Percentiles rank a stretch among this genome's conserved stretches.
These are phyloP conservation scores for Syzygium grande DNA, from an alignment of 345 rosid species.

Conservation along the genomic window DNA sequence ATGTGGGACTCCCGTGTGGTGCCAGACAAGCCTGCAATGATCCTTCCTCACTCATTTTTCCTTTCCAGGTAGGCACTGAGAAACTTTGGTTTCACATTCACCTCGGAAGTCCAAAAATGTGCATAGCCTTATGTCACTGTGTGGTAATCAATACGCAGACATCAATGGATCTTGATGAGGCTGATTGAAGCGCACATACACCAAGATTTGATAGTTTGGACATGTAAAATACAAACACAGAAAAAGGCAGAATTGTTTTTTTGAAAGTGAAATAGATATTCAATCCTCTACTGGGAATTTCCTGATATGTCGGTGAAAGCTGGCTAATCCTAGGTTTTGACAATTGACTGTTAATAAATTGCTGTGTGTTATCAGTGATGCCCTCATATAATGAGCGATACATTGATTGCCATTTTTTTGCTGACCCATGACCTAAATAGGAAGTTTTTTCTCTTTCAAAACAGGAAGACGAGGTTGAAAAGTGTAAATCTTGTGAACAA, in stretches of 20 bases:
- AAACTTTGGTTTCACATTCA: background rate
- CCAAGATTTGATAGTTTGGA: background rate
- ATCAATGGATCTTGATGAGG: background rate
- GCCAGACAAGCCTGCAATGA: constrained; percentile 86
- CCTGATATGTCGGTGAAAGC: background rate
- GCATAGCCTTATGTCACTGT: background rate
- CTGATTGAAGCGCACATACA: background rate
- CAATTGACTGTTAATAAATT: background rate
- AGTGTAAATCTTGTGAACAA: constrained; percentile 50
- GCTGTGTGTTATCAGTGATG: background rate
- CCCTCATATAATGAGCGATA: background rate
- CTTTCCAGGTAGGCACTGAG: constrained; percentile 70
- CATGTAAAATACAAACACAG: background rate
- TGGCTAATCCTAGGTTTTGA: background rate
- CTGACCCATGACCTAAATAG: background rate
- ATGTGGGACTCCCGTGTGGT: constrained; percentile 80
- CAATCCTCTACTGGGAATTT: background rate
- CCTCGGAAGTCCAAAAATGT: background rate
- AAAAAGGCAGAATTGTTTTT: background rate
- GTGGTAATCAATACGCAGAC: background rate
- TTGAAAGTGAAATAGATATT: background rate
- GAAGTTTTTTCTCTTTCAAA: background rate
- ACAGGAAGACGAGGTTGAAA: constrained; percentile 74
- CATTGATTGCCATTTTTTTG: background rate
- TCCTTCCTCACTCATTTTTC: constrained; percentile 87